Evolutionary conservation across 345 rosid genomes (phyloP), one percentile per base, ranked within the genome.

Genomic region (Erysimum cheiranthoides): DNA sequence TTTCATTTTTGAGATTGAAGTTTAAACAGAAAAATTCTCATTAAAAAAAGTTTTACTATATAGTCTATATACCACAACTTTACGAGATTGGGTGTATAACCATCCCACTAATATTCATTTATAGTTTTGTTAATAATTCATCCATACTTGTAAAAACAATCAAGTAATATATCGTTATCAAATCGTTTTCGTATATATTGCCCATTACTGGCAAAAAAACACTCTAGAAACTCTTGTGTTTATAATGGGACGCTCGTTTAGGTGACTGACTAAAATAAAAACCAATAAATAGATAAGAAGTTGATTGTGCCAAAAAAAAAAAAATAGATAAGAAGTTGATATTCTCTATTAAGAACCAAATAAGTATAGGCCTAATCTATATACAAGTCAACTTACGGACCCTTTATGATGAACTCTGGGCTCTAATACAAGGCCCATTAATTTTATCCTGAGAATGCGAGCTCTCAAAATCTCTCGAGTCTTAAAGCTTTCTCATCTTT

Each of bases 241-340:
- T 56, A 17, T 74, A 74, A 58, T 66, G 78, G 78, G 67, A 58
- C 73, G 73, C 78, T 74, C 78, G 78, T 74, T 56, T 53, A 28
- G 50, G 50, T 45, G 50, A 45, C 49, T 32, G 5, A 32, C 1
- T n/a, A n/a, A n/a, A n/a, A 32, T 5, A 32, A 32, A 32, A 4
- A 32, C 1, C 6, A 34, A 34, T 34, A 4, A 34, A 34, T 5
- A 34, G 1, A 34, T 40, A 12, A 39, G n/a, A n/a, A n/a, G n/a
- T n/a, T n/a, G n/a, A n/a, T n/a, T n/a, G n/a, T n/a, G n/a, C n/a
- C n/a, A n/a, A n/a, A n/a, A n/a, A n/a, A n/a, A n/a, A n/a, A n/a
- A n/a, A 4, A 34, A 34, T 5, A 34, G 1, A 34, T 40, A 12
- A 39, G n/a, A 40, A 4, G 5, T 40, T 13, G n/a, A 12, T 40